Percentiles rank a stretch among this genome's conserved stretches.
phyloP scores from a whole-genome alignment of 352 stramenopile species.

The Phytophthora kernoviae region DNA sequence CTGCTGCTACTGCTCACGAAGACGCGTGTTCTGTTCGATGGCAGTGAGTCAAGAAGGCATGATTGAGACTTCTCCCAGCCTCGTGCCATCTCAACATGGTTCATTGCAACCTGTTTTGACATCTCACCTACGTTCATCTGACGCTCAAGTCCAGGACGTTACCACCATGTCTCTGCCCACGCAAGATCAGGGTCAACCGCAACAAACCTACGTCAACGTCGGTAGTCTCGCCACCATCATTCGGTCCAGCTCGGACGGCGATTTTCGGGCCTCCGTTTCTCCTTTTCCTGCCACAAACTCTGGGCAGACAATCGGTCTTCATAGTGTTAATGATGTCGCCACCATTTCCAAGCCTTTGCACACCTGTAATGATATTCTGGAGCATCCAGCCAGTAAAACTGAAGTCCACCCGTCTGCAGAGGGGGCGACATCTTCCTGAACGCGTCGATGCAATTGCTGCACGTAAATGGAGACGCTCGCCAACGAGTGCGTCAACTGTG shows the following conservation, averaged over 20 bases:
- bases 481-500: constrained; percentile 69
- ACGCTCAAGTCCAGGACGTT: background rate
- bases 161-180: too few relatives aligned
- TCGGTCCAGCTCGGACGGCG: constrained; percentile 41
- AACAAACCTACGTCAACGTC: constrained; percentile 4
- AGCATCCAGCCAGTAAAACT: background rate
- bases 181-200: too few relatives aligned
- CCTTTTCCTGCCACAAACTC: constrained; percentile 11
- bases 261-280: constrained; percentile 20
- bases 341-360: background rate
- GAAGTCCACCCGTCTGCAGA: background rate
- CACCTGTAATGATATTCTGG: background rate
- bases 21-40: background rate
- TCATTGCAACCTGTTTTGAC: background rate
- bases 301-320: constrained; percentile 6
- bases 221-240: constrained; percentile 17
- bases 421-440: constrained; percentile 51
- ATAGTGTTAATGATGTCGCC: background rate
- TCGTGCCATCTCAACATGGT: background rate
- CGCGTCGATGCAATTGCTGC: constrained; percentile 66
- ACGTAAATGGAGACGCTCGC: constrained; percentile 63
- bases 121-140: background rate
- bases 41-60: background rate
- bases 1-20: background rate
- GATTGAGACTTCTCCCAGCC: background rate